These are phyloP conservation scores for Sporormia fimetaria DNA, from an alignment of 495 filamentous ascomycete species.

Conservation along the genomic window DNA sequence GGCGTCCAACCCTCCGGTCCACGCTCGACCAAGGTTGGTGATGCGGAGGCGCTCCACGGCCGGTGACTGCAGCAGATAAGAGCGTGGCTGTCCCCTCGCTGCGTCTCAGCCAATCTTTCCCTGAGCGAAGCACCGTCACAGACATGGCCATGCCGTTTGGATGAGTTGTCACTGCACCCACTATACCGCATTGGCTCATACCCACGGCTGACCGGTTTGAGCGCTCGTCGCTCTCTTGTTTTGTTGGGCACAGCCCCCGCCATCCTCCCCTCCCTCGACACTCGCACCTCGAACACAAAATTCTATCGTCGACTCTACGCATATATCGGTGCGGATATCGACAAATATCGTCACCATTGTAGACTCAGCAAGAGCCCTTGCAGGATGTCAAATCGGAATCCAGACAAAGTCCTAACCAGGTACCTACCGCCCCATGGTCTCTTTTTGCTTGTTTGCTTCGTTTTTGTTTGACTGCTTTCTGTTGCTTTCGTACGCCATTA, in stretches of 20 bases:
- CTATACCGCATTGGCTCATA: constrained; percentile 10
- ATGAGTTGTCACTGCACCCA: constrained; percentile 23
- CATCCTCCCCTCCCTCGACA: constrained; percentile 11
- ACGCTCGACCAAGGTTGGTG: constrained; percentile 7
- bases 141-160: constrained; percentile 24
- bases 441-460: constrained; percentile 4
- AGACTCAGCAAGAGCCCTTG: constrained; percentile 19
- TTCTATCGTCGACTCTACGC: neutral
- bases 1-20: constrained; percentile 7
- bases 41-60: constrained; percentile 2
- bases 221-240: constrained; percentile 8
- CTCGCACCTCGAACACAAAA: constrained; percentile 11
- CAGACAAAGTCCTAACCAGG: constrained; percentile 24
- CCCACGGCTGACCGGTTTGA: constrained; percentile 10
- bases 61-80: constrained; percentile 19
- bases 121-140: constrained; percentile 6
- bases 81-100: constrained; percentile 21
- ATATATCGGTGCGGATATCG: constrained; percentile 5
- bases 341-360: constrained; percentile 6
- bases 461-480: constrained; percentile 3
- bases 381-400: constrained; percentile 28
- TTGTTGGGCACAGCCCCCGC: constrained; percentile 19
- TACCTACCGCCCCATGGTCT: constrained; percentile 27
- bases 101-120: constrained; percentile 24
- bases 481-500: constrained; percentile 7